Percentiles rank a stretch among this genome's conserved stretches.
phyloP scores from a whole-genome alignment of 2,329 filamentous ascomycete genomes.

The Cercospora zeae-maydis region DNA sequence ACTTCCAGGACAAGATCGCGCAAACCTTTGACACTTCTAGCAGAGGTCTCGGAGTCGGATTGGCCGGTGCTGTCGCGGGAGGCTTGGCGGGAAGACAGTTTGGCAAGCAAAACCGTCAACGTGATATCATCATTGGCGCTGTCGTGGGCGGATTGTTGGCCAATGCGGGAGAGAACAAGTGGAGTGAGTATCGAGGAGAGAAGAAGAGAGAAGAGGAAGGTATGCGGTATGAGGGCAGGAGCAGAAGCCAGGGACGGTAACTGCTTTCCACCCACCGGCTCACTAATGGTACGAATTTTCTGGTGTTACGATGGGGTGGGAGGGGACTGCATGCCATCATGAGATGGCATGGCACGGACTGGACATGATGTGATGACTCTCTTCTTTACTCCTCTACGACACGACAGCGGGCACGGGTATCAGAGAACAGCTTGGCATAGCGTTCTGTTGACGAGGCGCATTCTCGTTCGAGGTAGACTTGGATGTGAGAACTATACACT shows the following conservation, averaged over 20 bases:
- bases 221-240: slow-evolving; percentile 21
- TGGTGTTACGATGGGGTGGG: neutral
- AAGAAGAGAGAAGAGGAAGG: slow-evolving; percentile 28
- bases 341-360: neutral
- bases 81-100: slow-evolving; percentile 35
- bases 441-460: neutral
- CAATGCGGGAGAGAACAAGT: slow-evolving; percentile 36
- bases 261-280: neutral
- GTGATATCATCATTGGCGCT: slow-evolving; percentile 36
- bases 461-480: neutral
- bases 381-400: neutral
- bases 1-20: slow-evolving; percentile 31
- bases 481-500: neutral
- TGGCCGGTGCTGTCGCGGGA: slow-evolving; percentile 37
- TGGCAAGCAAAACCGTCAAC: slow-evolving; percentile 31
- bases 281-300: neutral
- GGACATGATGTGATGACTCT: neutral
- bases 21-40: slow-evolving; percentile 35
- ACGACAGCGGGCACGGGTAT: neutral
- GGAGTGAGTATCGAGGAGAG: slow-evolving; percentile 28
- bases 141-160: slow-evolving; percentile 36
- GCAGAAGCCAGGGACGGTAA: slow-evolving; percentile 24
- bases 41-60: slow-evolving; percentile 33
- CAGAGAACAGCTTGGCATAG: neutral
- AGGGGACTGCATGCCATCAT: neutral